Conservation (phyloP, 331 rosid genomes). For the Malus hybrid region DNA sequence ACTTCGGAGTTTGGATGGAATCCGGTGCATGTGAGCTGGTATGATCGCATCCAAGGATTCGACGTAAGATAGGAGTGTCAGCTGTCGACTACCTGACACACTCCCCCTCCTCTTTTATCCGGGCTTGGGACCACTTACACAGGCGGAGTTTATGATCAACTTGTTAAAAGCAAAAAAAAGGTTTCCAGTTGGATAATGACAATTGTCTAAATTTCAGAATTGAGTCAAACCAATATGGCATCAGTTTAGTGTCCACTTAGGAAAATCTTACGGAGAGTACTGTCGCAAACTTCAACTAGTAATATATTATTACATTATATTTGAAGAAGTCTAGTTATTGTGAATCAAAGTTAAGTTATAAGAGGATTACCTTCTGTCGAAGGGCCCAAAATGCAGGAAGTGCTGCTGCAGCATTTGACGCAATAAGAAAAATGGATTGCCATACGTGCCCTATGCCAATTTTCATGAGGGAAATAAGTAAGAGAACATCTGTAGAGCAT, state of each 20-base stretch:
- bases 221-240: not conserved
- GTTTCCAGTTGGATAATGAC: not conserved
- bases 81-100: too few species aligned
- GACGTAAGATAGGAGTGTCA: too few species aligned
- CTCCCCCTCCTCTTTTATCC: too few species aligned
- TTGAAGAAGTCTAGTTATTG: constrained; percentile 2
- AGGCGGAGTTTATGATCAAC: not conserved
- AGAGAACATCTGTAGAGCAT: not conserved
- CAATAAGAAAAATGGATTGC: constrained; percentile 75
- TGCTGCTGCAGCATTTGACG: constrained; percentile 80
- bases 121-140: too few species aligned
- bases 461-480: constrained; percentile 18
- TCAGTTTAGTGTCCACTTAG: not conserved
- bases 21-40: too few species aligned
- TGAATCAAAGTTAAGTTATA: not conserved
- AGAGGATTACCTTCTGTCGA: constrained; percentile 57
- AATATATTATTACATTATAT: not conserved
- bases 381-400: constrained; percentile 93
- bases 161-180: not conserved
- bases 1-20: too few species aligned
- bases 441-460: constrained; percentile 52
- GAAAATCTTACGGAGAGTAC: not conserved
- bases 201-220: too few species aligned
- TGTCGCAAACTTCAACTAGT: not conserved
- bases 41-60: too few species aligned